Evolutionary conservation across 2,329 filamentous ascomycete species (phyloP), one percentile per base, ranked within the genome.

Genomic region (Colletotrichum costaricense): DNA sequence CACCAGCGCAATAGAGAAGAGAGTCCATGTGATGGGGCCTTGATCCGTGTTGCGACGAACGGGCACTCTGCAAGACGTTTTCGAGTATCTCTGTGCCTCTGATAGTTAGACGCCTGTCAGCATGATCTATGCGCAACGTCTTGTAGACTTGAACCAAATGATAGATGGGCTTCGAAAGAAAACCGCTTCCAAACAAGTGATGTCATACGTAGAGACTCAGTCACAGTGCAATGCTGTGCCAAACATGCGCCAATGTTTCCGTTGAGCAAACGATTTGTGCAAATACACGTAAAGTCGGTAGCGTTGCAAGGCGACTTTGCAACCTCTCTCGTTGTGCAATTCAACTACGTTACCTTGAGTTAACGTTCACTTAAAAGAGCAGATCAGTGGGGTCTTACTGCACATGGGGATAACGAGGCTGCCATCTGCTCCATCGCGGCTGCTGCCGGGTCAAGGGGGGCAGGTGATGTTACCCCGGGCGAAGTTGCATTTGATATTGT

Each of bases 21-120:
- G 24, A 1, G 58, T 69, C 69, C 69, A 72, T 3, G 58, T 57
- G 14, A 69, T 68, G 2, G 69, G 65, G 26, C 28, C 26, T 30
- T 72, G 69, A 3, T 58, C 52, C 2, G 24, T 38, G 58, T 69
- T 72, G 5, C 11, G 28, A 16, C 24, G 52, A 30, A 63, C 11
- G 4, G 65, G 69, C 38, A 38, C 65, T 6, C 69, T 65, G 38
- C 69, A 72, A 6, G 58, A 63, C 6, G 38, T 35, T 33, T 59
- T 69, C 1, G 35, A 54, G 38, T 69, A 72, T 22, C 69, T 72
- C 16, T 63, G 65, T 14, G 65, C 64, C 33, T 72, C 69, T 72
- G 22, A 19, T 24, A 11, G 7, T 54, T 8, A 26, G 19, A 22
- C n/a, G 9, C 6, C 14, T 7, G n/a, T 54, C 11, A 52, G 60